Percentiles rank a stretch among this genome's conserved stretches.
Evolutionary conservation across 179 eudicot genomes (phyloP).

Genomic region (Silene coronaria): DNA sequence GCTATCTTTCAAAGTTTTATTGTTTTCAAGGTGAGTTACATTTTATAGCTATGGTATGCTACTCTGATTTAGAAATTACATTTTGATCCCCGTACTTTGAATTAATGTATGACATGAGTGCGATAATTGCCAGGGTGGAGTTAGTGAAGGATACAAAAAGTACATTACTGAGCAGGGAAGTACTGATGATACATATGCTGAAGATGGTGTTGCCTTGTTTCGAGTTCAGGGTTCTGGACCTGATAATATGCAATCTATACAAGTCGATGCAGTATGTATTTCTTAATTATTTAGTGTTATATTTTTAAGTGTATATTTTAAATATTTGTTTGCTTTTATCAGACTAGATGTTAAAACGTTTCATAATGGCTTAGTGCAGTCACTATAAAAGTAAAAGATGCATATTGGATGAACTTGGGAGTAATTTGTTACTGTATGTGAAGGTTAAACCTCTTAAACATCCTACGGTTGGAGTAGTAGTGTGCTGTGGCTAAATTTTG

Average conservation of each 20-base stretch:
- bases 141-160: conserved; percentile 80
- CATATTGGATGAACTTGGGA: neutral
- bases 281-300: neutral
- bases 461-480: too few relatives aligned
- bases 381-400: neutral
- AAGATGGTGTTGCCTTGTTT: conserved; percentile 74
- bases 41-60: neutral
- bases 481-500: too few relatives aligned
- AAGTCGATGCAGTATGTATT: conserved; percentile 77
- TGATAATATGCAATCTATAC: conserved; percentile 99
- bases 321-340: neutral
- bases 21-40: conserved; percentile 62
- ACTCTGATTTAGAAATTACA: neutral
- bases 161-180: conserved; percentile 58
- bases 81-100: neutral
- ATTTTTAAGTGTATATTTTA: too few relatives aligned
- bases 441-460: too few relatives aligned
- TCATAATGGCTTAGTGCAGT: neutral
- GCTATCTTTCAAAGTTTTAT: conserved; percentile 92
- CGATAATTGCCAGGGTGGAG: conserved; percentile 69
- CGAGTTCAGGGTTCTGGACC: conserved; percentile 97
- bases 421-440: too few relatives aligned
- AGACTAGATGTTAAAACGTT: neutral
- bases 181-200: conserved; percentile 71
- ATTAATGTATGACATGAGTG: conserved; percentile 15